Evolutionary conservation across 192 early-diverging fungal species (phyloP).

Genomic region (Coemansia sp.): DNA sequence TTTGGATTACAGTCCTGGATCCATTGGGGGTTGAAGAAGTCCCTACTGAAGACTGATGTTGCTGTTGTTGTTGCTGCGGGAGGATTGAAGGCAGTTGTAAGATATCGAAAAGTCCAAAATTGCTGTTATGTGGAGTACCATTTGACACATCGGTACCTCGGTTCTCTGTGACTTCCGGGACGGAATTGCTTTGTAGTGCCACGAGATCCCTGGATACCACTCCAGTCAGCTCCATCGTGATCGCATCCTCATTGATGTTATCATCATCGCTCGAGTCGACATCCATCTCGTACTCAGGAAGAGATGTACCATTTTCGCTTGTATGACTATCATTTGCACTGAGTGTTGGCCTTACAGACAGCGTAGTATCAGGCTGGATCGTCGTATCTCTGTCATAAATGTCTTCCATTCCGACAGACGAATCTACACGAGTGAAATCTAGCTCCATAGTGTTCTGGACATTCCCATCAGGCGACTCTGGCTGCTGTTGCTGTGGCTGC

Average conservation of each 20-base stretch:
- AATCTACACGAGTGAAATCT: slow-evolving; percentile 36
- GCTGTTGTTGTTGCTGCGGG: slow-evolving; percentile 1
- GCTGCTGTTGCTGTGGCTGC: slow-evolving; percentile 6
- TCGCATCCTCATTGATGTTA: slow-evolving; percentile 27
- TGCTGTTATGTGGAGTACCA: neutral
- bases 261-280: slow-evolving; percentile 10
- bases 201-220: slow-evolving; percentile 17
- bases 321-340: neutral
- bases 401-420: neutral
- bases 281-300: neutral
- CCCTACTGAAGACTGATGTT: neutral
- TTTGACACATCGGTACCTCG: neutral
- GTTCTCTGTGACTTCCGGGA: neutral
- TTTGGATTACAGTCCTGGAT: neutral
- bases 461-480: slow-evolving; percentile 5
- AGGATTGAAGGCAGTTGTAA: neutral
- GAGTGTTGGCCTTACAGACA: no score
- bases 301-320: neutral
- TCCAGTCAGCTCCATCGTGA: slow-evolving; percentile 51
- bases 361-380: neutral
- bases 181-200: neutral
- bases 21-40: neutral
- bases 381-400: slow-evolving; percentile 18
- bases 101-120: neutral
- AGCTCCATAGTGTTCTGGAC: slow-evolving; percentile 11